phyloP scores from a whole-genome alignment of 768 basidiomycete species.

The Boletus rufocinnamomeus region DNA sequence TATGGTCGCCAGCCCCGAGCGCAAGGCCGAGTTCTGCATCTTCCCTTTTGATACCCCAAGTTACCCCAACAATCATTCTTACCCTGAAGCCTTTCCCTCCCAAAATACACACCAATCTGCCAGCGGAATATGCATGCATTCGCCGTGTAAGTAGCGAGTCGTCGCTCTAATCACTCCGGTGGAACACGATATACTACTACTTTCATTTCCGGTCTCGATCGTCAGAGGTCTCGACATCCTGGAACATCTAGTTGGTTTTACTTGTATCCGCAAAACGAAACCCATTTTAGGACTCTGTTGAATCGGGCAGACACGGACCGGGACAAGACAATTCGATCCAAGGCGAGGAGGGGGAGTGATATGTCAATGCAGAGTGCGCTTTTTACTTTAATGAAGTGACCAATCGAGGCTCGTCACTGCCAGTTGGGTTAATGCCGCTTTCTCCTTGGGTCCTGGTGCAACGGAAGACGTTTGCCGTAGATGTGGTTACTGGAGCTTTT shows the following conservation, averaged over 20 bases:
- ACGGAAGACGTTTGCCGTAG: too few species aligned
- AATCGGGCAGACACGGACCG: background rate
- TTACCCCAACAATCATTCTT: background rate
- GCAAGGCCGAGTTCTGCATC: constrained; percentile 20
- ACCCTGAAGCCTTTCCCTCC: background rate
- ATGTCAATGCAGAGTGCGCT: background rate
- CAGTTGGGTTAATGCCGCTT: background rate
- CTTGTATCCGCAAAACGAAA: background rate
- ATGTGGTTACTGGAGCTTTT: too few species aligned
- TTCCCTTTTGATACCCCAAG: constrained; percentile 18
- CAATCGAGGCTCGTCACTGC: background rate
- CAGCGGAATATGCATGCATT: too few species aligned
- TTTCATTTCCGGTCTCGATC: background rate
- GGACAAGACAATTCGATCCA: background rate
- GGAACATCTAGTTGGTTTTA: background rate
- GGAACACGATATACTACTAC: background rate
- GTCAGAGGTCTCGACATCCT: background rate
- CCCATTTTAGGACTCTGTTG: too few species aligned
- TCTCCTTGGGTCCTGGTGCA: background rate
- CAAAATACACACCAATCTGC: background rate
- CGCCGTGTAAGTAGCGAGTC: too few species aligned
- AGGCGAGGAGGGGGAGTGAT: background rate
- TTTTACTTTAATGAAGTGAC: background rate
- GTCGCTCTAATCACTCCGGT: background rate
- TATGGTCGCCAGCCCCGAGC: constrained; percentile 8